A percentile compares a stretch with the other conserved stretches of the same genome.
These are phyloP conservation scores for Oxyria digyna DNA, from an alignment of 148 eudicot species.

Conservation along the genomic window DNA sequence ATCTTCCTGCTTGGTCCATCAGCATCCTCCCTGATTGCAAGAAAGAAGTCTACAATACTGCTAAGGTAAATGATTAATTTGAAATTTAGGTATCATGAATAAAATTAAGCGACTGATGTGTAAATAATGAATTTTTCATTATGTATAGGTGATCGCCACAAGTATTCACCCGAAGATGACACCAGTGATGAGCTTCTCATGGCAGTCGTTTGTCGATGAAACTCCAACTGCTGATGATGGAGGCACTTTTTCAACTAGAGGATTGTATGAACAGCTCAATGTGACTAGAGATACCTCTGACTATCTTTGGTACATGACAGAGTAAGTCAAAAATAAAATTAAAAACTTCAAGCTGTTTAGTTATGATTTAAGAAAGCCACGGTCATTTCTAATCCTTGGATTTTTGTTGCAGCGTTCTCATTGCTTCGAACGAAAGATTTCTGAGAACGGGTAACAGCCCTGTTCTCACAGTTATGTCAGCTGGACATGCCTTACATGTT, in stretches of 20 bases:
- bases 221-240: slow-evolving; percentile 46
- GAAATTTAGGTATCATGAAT: background rate
- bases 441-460: slow-evolving; percentile 38
- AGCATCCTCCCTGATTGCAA: slow-evolving; percentile 93
- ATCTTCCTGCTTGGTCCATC: slow-evolving; percentile 92
- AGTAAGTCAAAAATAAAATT: no score
- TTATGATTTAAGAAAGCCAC: background rate
- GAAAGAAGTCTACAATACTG: slow-evolving; percentile 74
- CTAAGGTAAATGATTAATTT: slow-evolving; percentile 32
- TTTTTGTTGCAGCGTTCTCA: slow-evolving; percentile 35
- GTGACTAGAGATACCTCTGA: slow-evolving; percentile 73
- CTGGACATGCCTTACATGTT: slow-evolving; percentile 71
- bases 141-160: slow-evolving; percentile 34
- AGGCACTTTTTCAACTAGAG: slow-evolving; percentile 26
- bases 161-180: slow-evolving; percentile 39
- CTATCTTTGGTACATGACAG: slow-evolving; percentile 85
- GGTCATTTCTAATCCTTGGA: background rate
- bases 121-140: background rate
- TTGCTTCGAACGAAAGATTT: slow-evolving; percentile 37
- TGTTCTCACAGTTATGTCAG: slow-evolving; percentile 57
- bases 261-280: slow-evolving; percentile 55
- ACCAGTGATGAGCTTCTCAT: slow-evolving; percentile 40
- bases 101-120: background rate
- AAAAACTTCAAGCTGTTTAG: no score
- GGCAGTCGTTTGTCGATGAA: slow-evolving; percentile 74